These are phyloP conservation scores for Aspergillus aculeatus DNA, from an alignment of 2,329 filamentous ascomycete species.

Conservation along the genomic window DNA sequence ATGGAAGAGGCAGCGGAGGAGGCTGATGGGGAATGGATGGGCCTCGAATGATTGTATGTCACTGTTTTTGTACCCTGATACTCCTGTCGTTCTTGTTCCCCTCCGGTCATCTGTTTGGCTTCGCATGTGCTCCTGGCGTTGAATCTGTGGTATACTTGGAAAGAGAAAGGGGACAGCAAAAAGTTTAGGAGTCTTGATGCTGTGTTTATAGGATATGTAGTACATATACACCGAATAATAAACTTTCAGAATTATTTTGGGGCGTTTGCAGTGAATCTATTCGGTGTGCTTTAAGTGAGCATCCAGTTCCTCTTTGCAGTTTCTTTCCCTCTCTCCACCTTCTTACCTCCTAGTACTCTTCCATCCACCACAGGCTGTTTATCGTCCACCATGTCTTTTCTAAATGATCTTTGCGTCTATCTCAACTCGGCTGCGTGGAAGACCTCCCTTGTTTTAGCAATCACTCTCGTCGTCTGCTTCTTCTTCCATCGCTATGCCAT, in stretches of 20 bases:
- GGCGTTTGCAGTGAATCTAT: neutral
- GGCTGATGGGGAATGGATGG: slow-evolving; percentile 54
- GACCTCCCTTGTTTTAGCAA: neutral
- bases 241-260: neutral
- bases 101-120: slow-evolving; percentile 16
- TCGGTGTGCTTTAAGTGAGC: neutral
- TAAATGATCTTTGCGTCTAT: too few relatives aligned
- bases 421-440: neutral
- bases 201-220: slow-evolving; percentile 11
- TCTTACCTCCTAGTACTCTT: too few relatives aligned
- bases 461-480: neutral
- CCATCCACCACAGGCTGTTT: too few relatives aligned
- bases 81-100: slow-evolving; percentile 6
- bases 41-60: slow-evolving; percentile 46
- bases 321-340: too few relatives aligned
- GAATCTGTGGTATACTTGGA: slow-evolving; percentile 26
- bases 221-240: slow-evolving; percentile 5
- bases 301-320: too few relatives aligned
- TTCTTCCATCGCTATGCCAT: neutral
- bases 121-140: slow-evolving; percentile 35
- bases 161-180: slow-evolving; percentile 22
- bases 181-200: slow-evolving; percentile 19
- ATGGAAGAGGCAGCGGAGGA: slow-evolving; percentile 37
- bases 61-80: slow-evolving; percentile 21
- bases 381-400: too few relatives aligned